Conservation (phyloP, 129 eudicot species). For the Lonicera japonica region DNA sequence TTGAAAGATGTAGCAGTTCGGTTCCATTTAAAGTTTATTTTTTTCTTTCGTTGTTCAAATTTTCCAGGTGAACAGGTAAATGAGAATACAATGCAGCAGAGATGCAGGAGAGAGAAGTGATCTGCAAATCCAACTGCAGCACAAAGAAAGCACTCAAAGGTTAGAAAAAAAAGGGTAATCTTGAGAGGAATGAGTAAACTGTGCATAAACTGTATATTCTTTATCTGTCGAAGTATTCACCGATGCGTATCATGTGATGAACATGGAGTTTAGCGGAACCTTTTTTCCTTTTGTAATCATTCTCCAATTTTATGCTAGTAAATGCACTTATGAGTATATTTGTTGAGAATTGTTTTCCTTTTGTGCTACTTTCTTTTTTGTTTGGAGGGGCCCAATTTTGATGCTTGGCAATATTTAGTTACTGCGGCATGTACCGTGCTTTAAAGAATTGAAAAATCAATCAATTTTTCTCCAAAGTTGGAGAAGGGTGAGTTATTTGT, state of each 20-base stretch:
- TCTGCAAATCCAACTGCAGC: not conserved
- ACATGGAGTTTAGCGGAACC: not conserved
- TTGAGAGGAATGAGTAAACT: not conserved
- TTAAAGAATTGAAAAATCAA: too few species aligned
- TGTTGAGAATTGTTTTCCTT: too few species aligned
- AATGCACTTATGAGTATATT: not conserved
- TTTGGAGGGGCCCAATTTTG: too few species aligned
- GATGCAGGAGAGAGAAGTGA: not conserved
- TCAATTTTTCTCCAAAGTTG: too few species aligned
- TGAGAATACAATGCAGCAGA: not conserved
- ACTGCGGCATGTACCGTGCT: too few species aligned
- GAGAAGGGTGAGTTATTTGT: too few species aligned
- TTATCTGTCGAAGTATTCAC: not conserved
- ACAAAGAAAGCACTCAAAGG: not conserved
- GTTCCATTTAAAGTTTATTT: not conserved
- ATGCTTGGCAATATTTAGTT: too few species aligned
- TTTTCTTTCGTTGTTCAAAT: not conserved
- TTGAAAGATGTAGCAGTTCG: not conserved
- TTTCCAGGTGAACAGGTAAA: conserved; percentile 9
- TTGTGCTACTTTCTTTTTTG: too few species aligned
- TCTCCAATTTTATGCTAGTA: not conserved
- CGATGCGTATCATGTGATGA: not conserved
- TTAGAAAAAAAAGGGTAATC: too few species aligned
- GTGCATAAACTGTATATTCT: not conserved
- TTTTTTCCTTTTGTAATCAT: not conserved